Evolutionary conservation across 169 alveolate genomes (phyloP).

Genomic region (Eimeria necatrix): DNA sequence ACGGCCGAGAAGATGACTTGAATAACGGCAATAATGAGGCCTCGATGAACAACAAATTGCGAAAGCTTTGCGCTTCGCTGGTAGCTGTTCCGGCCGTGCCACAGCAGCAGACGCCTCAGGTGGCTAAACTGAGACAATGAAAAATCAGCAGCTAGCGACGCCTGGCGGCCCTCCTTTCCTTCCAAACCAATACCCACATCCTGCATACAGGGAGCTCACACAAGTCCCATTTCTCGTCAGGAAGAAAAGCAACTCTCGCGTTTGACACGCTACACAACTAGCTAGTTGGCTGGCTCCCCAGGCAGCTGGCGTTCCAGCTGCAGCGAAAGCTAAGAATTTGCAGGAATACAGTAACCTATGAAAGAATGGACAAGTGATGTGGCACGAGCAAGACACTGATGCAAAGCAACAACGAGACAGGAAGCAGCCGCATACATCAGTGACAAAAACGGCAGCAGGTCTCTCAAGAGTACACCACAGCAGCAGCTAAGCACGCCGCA

Average conservation of each 20-base stretch:
- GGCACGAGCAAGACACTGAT: not conserved
- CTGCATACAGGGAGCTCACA: slow-evolving; percentile 63
- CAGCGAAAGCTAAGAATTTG: no score
- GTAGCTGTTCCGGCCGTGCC: slow-evolving; percentile 98
- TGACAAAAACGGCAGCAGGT: not conserved
- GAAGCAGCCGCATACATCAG: not conserved
- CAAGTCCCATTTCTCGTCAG: not conserved
- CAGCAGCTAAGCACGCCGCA: not conserved
- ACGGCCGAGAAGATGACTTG: slow-evolving; percentile 91
- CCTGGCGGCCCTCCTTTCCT: slow-evolving; percentile 98
- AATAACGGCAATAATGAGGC: slow-evolving; percentile 96
- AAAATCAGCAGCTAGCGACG: slow-evolving; percentile 98
- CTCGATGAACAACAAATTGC: slow-evolving; percentile 98
- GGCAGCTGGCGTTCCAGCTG: no score
- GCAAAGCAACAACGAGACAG: not conserved
- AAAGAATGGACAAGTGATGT: no score
- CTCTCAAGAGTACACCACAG: not conserved
- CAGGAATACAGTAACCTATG: not conserved
- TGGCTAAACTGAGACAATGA: slow-evolving; percentile 94
- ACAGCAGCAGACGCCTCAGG: slow-evolving; percentile 94
- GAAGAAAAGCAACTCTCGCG: not conserved
- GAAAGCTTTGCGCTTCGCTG: slow-evolving; percentile 96
- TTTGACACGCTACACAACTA: no score
- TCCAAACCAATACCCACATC: slow-evolving; percentile 98
- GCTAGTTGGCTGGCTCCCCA: no score